phyloP scores from a whole-genome alignment of 441 rosid genomes.

The Populus tomentosa region DNA sequence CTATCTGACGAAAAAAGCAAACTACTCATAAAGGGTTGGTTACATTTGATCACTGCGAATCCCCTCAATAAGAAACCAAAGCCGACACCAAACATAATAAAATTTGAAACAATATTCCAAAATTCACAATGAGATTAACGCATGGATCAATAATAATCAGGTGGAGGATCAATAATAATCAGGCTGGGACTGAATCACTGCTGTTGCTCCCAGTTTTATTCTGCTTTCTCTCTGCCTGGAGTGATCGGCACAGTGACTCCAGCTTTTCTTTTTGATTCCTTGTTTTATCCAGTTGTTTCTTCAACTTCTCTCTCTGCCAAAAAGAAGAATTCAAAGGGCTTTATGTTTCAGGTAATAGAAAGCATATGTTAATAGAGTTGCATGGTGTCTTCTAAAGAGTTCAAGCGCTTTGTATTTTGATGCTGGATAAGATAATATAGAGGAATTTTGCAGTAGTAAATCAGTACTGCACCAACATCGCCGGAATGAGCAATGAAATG shows the following conservation, averaged over 20 bases:
- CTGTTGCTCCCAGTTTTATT: constrained; percentile 24
- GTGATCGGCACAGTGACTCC: constrained; percentile 86
- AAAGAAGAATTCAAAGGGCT: constrained; percentile 1
- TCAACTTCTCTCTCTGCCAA: constrained; percentile 67
- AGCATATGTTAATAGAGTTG: not conserved
- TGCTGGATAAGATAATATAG: too few relatives aligned
- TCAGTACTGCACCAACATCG: not conserved
- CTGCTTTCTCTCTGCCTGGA: constrained; percentile 88
- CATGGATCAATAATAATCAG: not conserved
- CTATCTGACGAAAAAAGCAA: not conserved
- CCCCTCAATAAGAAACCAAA: not conserved
- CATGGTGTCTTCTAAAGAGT: too few relatives aligned
- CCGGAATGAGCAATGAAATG: not conserved
- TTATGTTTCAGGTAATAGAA: not conserved
- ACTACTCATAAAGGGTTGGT: not conserved
- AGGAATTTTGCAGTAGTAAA: not conserved
- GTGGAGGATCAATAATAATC: not conserved
- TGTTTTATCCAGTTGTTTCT: constrained; percentile 77
- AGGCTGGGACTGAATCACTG: constrained; percentile 21
- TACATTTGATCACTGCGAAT: not conserved
- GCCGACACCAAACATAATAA: not conserved
- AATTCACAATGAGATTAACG: not conserved
- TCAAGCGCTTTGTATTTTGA: too few relatives aligned
- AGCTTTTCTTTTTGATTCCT: constrained; percentile 92
- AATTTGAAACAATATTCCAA: not conserved